Base-by-base conservation (phyloP, 2,329 filamentous ascomycete genomes). In the Neofusicoccum laricinum region DNA sequence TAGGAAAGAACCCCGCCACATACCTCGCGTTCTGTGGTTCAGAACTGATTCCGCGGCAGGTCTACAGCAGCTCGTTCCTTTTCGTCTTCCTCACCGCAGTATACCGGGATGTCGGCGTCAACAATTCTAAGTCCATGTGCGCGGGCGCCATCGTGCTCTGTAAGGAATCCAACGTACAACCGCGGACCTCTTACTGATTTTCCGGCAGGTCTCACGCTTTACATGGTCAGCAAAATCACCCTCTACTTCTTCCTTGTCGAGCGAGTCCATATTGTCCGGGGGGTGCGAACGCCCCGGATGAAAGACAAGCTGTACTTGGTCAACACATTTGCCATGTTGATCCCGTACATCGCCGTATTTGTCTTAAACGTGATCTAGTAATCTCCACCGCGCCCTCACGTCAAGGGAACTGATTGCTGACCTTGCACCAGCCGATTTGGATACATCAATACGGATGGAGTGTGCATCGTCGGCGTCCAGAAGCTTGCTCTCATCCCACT, bases 381-480 rank as follows among this genome's bases (percentile, higher is more conserved):
- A 17, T 36, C 2, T 50, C 21, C 15, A 15, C 4, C 4, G 10
- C 4, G 15, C 15, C 12, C n/a, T 15, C 4, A 12, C 25, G 14
- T 7, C 2, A 30, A 30, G 30, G 2, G 2, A 12, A 30, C 17
- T 25, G 14, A 30, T 19, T 25, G 14, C 15, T 40, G 25, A 21
- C 7, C 15, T 2, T 5, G 1, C 5, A 11, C 2, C 32, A 58
- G 53, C 12, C 45, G 32, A 15, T 61, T 48, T 30, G 32, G 17
- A 4, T 50, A 50, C 12, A 21, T 48, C 30, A 15, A 48, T 15
- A 17, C 40, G 1, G n/a, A 41, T 15, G 58, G 58, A 1, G 36
- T 49, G 4, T 90, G 87, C 68, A 81, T 86, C 64, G 88, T 89
- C 63, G 87, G 87, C 15, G 86, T 89, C 81, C 75, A 84, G 68